phyloP scores from a whole-genome alignment of 345 rosid genomes.

The Eucalyptus grandis region DNA sequence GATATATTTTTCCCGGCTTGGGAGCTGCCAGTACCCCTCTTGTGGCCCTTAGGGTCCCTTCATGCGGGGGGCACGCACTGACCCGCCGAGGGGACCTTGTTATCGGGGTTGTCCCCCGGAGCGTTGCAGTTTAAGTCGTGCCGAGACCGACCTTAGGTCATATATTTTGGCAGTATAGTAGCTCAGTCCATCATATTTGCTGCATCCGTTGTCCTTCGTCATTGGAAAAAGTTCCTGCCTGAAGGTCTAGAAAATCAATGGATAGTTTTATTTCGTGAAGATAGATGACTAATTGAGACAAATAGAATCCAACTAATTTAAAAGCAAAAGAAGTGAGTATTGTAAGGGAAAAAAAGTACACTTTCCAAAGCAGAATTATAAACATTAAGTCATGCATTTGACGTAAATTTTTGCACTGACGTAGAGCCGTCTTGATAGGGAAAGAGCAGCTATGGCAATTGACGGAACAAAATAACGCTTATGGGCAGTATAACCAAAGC shows the following conservation, averaged over 20 bases:
- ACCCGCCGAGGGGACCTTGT: no score
- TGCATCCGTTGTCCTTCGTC: slow-evolving; percentile 14
- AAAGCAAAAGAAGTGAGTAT: not conserved
- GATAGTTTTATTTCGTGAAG: not conserved
- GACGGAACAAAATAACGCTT: no score
- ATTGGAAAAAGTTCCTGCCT: slow-evolving; percentile 11
- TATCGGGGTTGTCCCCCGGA: no score
- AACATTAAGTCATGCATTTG: not conserved
- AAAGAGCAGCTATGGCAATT: no score
- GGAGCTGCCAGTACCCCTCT: no score
- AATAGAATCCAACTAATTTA: no score
- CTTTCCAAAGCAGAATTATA: not conserved
- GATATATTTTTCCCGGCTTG: no score
- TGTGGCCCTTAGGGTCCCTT: no score
- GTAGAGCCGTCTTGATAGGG: not conserved
- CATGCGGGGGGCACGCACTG: no score
- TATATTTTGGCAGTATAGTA: slow-evolving; percentile 9
- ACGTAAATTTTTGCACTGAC: not conserved
- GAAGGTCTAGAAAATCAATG: not conserved
- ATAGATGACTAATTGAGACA: not conserved
- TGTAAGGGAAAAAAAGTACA: not conserved
- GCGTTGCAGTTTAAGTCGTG: no score
- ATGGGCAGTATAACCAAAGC: fast-evolving
- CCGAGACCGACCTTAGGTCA: slow-evolving; percentile 27
- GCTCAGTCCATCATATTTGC: slow-evolving; percentile 13